A percentile compares a stretch with the other conserved stretches of the same genome.
phyloP scores from a whole-genome alignment of 2,329 filamentous ascomycete genomes.

The Elsinoe batatas region DNA sequence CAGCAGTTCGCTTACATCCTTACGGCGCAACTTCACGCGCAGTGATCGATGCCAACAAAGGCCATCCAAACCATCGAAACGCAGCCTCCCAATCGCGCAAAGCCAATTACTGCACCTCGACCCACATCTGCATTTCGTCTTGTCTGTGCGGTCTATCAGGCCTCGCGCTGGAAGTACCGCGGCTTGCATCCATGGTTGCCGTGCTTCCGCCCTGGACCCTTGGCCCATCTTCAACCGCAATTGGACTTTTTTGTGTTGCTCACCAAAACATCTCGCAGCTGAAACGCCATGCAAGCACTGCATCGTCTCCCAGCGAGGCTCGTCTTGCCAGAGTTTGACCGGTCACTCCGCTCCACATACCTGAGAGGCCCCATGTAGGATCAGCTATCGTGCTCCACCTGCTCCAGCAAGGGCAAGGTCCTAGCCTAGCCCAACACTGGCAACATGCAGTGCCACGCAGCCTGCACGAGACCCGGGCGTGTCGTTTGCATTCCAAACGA shows the following conservation, averaged over 20 bases:
- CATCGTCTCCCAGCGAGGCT: not conserved
- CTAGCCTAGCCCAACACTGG: not conserved
- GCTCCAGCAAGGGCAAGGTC: conserved; percentile 4
- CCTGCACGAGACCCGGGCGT: conserved; percentile 1
- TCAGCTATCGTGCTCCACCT: not conserved
- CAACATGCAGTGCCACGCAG: conserved; percentile 6
- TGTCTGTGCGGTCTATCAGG: conserved; percentile 1
- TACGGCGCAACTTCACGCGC: too few relatives aligned
- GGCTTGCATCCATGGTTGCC: conserved; percentile 4
- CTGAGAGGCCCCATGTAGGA: not conserved
- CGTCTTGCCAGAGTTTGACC: not conserved
- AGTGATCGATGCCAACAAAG: not conserved
- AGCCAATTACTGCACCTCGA: conserved; percentile 10
- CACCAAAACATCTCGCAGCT: not conserved
- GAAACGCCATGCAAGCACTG: conserved; percentile 7
- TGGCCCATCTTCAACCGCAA: conserved; percentile 1
- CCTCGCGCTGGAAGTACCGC: conserved; percentile 9
- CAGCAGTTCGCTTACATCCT: not conserved
- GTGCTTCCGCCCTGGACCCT: conserved; percentile 8
- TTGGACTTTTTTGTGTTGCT: conserved; percentile 1
- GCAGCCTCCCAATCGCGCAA: conserved; percentile 3
- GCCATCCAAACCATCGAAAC: conserved; percentile 5
- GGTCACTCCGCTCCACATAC: not conserved
- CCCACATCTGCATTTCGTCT: not conserved
- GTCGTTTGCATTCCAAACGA: conserved; percentile 1